phyloP scores from a whole-genome alignment of 305 asterid genomes.

The Rubia balearica region DNA sequence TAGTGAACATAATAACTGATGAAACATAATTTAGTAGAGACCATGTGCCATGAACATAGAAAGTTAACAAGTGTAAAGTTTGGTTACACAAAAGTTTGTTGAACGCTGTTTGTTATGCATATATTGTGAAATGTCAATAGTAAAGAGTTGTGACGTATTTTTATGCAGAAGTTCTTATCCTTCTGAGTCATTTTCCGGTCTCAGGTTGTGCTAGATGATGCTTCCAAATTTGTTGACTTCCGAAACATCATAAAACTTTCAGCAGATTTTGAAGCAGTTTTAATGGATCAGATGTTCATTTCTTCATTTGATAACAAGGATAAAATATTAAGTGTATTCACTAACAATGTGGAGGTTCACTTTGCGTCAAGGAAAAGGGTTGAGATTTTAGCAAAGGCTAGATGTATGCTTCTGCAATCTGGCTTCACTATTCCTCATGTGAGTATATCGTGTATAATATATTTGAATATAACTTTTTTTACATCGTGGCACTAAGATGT shows the following conservation, averaged over 20 bases:
- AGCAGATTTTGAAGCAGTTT: slow-evolving; percentile 61
- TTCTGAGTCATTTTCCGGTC: slow-evolving; percentile 23
- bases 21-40: not conserved
- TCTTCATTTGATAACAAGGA: slow-evolving; percentile 60
- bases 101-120: not conserved
- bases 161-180: slow-evolving; percentile 10
- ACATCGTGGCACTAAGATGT: slow-evolving; percentile 9
- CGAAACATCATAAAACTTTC: slow-evolving; percentile 70
- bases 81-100: not conserved
- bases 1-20: not conserved
- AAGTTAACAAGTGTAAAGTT: not conserved
- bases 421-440: slow-evolving; percentile 72
- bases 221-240: slow-evolving; percentile 87
- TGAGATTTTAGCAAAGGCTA: slow-evolving; percentile 81
- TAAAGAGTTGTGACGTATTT: no score
- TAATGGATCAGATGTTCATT: slow-evolving; percentile 67
- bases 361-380: slow-evolving; percentile 81
- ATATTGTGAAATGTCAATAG: not conserved
- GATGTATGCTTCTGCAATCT: slow-evolving; percentile 64
- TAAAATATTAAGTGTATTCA: slow-evolving; percentile 67
- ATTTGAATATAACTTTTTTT: not conserved
- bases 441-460: slow-evolving; percentile 23
- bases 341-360: slow-evolving; percentile 89
- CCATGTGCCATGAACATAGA: not conserved
- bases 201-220: slow-evolving; percentile 87